A percentile compares a stretch with the other conserved stretches of the same genome.
Evolutionary conservation across 2,329 filamentous ascomycete genomes (phyloP).

Genomic region (Neonectria ditissima): DNA sequence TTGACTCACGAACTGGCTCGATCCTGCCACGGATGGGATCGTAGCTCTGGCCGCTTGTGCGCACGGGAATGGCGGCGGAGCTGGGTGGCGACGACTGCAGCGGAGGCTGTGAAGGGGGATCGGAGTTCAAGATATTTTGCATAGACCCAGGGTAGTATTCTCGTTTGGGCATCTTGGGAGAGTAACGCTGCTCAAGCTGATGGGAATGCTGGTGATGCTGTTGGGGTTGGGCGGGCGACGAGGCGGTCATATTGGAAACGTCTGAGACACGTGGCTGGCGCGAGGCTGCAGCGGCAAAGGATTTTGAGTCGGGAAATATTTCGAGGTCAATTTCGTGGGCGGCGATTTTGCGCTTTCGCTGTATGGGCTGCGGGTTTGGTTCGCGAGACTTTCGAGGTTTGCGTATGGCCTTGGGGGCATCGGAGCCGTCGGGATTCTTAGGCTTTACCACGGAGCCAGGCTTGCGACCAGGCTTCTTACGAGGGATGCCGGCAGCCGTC

Average conservation of each 20-base stretch:
- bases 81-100: conserved; percentile 50
- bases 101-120: conserved; percentile 47
- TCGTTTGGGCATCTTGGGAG: conserved; percentile 63
- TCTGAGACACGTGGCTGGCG: conserved; percentile 41
- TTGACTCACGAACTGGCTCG: conserved; percentile 72
- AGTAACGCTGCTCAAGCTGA: conserved; percentile 49
- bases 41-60: conserved; percentile 84
- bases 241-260: conserved; percentile 40
- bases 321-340: conserved; percentile 54
- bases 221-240: conserved; percentile 47
- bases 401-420: conserved; percentile 58
- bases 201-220: conserved; percentile 45
- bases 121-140: conserved; percentile 68
- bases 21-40: conserved; percentile 88
- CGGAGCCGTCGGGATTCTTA: conserved; percentile 54
- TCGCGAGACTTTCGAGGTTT: conserved; percentile 69
- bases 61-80: conserved; percentile 59
- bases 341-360: conserved; percentile 66
- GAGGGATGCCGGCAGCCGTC: conserved; percentile 68
- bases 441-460: conserved; percentile 67
- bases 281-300: conserved; percentile 47
- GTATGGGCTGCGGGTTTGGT: conserved; percentile 66
- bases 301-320: conserved; percentile 50
- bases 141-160: conserved; percentile 65
- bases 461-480: conserved; percentile 75